phyloP scores from a whole-genome alignment of 208 protist species.

The Acanthamoeba healyi region DNA sequence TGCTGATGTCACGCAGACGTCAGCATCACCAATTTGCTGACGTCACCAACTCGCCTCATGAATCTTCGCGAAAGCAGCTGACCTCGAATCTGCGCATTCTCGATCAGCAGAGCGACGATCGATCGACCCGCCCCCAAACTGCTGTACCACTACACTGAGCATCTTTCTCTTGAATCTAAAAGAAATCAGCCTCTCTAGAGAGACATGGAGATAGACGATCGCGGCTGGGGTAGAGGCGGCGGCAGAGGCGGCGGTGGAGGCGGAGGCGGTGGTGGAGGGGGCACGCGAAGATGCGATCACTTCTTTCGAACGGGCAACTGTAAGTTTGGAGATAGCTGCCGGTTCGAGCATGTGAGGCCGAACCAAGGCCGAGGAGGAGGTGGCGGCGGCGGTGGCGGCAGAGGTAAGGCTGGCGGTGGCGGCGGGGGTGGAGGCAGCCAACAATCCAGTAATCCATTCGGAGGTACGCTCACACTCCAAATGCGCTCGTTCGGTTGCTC shows the following conservation, averaged over 20 bases:
- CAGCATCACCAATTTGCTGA: too few relatives aligned
- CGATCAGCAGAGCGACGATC: too few relatives aligned
- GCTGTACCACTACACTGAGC: too few relatives aligned
- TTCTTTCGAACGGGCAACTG: background rate
- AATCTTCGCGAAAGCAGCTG: background rate
- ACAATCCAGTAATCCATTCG: constrained; percentile 27
- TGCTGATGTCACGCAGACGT: background rate
- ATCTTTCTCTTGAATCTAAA: too few relatives aligned
- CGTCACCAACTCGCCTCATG: too few relatives aligned
- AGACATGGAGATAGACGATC: constrained; percentile 30
- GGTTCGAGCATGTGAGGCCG: background rate
- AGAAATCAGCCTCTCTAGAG: background rate
- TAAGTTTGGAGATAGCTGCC: constrained; percentile 50
- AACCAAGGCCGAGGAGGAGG: background rate
- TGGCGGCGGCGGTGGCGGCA: background rate
- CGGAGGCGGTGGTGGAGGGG: background rate
- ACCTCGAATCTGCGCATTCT: too few relatives aligned
- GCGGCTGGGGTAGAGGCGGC: constrained; percentile 33
- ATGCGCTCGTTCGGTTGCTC: background rate
- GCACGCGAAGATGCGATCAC: background rate
- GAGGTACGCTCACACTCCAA: background rate
- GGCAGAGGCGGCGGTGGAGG: constrained; percentile 31
- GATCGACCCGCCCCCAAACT: too few relatives aligned
- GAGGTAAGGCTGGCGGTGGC: constrained; percentile 22
- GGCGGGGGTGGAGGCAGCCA: background rate